Conservation (phyloP, 352 stramenopile species). For the Globisporangium sylvaticum region DNA sequence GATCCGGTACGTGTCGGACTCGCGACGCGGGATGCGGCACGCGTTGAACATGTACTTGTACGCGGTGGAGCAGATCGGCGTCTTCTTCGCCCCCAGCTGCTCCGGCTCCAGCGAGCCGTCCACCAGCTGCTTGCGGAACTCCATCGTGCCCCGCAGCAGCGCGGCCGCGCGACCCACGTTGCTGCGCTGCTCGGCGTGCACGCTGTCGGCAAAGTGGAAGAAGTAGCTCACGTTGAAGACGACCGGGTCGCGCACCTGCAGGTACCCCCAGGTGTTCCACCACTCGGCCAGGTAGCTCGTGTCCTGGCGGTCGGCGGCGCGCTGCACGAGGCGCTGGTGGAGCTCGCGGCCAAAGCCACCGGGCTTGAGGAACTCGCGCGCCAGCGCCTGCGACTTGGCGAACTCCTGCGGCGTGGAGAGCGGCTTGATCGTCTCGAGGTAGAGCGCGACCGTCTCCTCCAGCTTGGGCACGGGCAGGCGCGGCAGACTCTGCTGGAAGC, state of each 20-base stretch:
- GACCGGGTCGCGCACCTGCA: conserved; percentile 75
- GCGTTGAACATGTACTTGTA: conserved; percentile 97
- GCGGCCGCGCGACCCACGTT: conserved; percentile 74
- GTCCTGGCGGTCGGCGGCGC: conserved; percentile 52
- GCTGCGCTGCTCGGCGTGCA: conserved; percentile 49
- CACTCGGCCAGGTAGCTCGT: conserved; percentile 71
- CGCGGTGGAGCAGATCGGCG: conserved; percentile 87
- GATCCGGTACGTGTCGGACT: conserved; percentile 79
- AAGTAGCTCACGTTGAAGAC: conserved; percentile 91
- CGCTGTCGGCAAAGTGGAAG: conserved; percentile 74
- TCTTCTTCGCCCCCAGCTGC: conserved; percentile 87
- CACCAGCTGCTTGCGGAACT: conserved; percentile 89
- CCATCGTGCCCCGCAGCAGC: conserved; percentile 80
- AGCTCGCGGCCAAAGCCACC: conserved; percentile 71
- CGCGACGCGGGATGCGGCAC: conserved; percentile 86
- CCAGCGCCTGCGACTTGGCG: conserved; percentile 56
- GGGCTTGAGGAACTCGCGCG: conserved; percentile 56
- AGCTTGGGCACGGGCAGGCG: conserved; percentile 89
- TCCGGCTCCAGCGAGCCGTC: conserved; percentile 85
- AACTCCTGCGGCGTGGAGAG: conserved; percentile 81
- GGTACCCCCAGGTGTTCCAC: conserved; percentile 79
- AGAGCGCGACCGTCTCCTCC: conserved; percentile 86
- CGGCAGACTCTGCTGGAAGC: conserved; percentile 83
- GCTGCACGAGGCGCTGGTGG: conserved; percentile 56
- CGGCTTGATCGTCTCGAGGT: conserved; percentile 86